These are phyloP conservation scores for Phytophthora vignae DNA, from an alignment of 352 stramenopile genomes.

Conservation along the genomic window DNA sequence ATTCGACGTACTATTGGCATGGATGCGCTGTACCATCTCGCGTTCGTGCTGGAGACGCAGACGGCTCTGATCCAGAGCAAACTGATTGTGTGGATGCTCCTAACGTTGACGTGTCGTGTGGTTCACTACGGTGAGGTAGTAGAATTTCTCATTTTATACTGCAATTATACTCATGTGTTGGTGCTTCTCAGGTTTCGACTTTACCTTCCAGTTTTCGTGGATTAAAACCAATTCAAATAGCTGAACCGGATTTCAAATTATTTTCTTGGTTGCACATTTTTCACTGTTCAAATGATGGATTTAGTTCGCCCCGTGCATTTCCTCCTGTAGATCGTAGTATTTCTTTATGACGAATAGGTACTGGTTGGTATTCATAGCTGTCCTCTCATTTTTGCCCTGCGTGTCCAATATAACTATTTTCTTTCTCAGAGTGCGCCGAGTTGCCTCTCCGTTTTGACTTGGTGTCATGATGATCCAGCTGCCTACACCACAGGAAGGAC, in stretches of 20 bases:
- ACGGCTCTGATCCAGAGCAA: constrained; percentile 29
- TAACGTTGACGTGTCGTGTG: constrained; percentile 15
- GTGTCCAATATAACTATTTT: too few species aligned
- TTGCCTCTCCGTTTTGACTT: neutral
- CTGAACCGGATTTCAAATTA: neutral
- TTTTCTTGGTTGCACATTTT: too few species aligned
- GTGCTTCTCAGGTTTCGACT: constrained; percentile 6
- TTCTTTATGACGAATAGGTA: too few species aligned
- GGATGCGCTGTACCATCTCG: constrained; percentile 29
- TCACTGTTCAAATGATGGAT: too few species aligned
- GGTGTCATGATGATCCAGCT: neutral
- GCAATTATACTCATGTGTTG: neutral
- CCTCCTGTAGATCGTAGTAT: too few species aligned
- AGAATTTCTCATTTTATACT: neutral
- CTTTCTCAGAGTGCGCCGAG: too few species aligned
- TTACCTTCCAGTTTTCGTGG: constrained; percentile 8
- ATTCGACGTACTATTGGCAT: constrained; percentile 18
- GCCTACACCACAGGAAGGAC: neutral
- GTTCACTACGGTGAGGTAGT: constrained; percentile 19
- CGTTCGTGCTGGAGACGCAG: constrained; percentile 29
- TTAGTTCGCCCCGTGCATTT: too few species aligned
- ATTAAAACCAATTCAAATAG: neutral
- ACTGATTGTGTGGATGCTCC: constrained; percentile 35
- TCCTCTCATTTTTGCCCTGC: too few species aligned
- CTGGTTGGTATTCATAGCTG: too few species aligned